phyloP scores from a whole-genome alignment of 2,329 filamentous ascomycete genomes.

The Pyrenophora teres region DNA sequence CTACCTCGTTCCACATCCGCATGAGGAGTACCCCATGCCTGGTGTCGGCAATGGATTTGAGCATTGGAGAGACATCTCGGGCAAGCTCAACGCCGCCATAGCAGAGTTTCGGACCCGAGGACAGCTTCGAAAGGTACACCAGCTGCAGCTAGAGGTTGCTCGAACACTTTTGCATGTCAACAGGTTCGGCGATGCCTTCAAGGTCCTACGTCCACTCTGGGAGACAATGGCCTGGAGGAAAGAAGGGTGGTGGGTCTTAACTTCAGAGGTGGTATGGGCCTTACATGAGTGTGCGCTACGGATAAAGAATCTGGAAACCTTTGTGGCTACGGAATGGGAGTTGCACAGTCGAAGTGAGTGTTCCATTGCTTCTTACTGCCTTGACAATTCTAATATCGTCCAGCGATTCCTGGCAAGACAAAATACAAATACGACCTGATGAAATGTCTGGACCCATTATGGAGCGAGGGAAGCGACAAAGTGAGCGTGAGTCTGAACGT shows the following conservation, averaged over 20 bases:
- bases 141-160: constrained; percentile 60
- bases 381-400: constrained; percentile 13
- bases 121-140: constrained; percentile 61
- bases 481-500: constrained; percentile 54
- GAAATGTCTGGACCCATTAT: constrained; percentile 50
- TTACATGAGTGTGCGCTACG: constrained; percentile 59
- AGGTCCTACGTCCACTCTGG: constrained; percentile 60
- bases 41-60: constrained; percentile 53
- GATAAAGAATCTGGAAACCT: constrained; percentile 52
- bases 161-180: constrained; percentile 58
- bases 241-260: constrained; percentile 64
- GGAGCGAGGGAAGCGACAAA: constrained; percentile 44
- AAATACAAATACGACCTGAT: constrained; percentile 54
- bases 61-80: constrained; percentile 57
- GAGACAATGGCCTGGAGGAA: constrained; percentile 61
- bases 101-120: constrained; percentile 57
- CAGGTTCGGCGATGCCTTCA: constrained; percentile 57
- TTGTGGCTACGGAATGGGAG: constrained; percentile 63
- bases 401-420: constrained; percentile 40
- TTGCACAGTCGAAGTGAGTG: constrained; percentile 47
- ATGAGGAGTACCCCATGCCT: constrained; percentile 57
- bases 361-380: neutral
- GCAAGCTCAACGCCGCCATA: constrained; percentile 54
- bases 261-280: constrained; percentile 58
- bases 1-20: constrained; percentile 64